Evolutionary conservation across 495 filamentous ascomycete genomes (phyloP).

Genomic region (Aspergillus taichungensis): DNA sequence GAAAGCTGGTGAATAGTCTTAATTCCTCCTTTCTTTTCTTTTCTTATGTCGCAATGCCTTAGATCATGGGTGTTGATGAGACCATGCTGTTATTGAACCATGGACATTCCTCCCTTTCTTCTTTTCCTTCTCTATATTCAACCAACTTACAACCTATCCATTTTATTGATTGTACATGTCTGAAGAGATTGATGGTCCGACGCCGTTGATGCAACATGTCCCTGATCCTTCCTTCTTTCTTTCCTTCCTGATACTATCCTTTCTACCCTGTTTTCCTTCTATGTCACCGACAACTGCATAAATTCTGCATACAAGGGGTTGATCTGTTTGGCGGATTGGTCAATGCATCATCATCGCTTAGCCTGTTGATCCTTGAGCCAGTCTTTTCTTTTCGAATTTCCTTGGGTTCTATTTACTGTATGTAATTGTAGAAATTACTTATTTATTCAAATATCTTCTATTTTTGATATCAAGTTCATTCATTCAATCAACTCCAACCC

Average conservation of each 20-base stretch:
- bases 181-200: too few relatives aligned
- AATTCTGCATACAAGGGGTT: too few relatives aligned
- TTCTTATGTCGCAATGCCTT: conserved; percentile 1
- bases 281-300: not conserved
- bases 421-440: conserved; percentile 19
- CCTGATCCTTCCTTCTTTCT: not conserved
- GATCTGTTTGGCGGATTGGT: too few relatives aligned
- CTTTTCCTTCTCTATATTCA: conserved; percentile 1
- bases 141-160: too few relatives aligned
- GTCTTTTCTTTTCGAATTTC: not conserved
- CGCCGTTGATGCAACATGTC: not conserved
- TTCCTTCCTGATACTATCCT: conserved; percentile 8
- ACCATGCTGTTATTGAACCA: conserved; percentile 13
- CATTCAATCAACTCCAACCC: too few relatives aligned
- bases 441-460: too few relatives aligned
- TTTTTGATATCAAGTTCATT: too few relatives aligned
- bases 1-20: conserved; percentile 26
- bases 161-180: too few relatives aligned
- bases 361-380: conserved; percentile 3
- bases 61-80: conserved; percentile 15
- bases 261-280: conserved; percentile 1
- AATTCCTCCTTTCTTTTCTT: not conserved
- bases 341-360: not conserved
- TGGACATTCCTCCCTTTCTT: conserved; percentile 10
- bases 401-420: conserved; percentile 4